Evolutionary conservation across 2,329 filamentous ascomycete genomes (phyloP).

Genomic region (Calonectria hawksworthii): DNA sequence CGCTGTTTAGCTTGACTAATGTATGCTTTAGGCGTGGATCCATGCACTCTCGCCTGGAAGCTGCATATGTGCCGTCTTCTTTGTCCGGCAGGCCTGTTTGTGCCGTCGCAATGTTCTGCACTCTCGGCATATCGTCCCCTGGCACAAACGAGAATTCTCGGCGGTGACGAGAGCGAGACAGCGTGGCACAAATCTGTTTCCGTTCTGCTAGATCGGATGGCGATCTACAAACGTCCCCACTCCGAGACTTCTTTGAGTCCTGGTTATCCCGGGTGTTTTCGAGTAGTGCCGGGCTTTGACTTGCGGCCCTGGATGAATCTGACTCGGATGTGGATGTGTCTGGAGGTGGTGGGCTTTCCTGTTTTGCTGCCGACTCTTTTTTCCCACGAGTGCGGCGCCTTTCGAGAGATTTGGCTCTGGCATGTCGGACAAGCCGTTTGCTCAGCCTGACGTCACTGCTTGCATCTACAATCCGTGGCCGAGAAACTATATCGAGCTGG

Average conservation of each 20-base stretch:
- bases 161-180: slow-evolving; percentile 28
- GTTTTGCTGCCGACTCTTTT: not conserved
- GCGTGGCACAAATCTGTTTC: slow-evolving; percentile 3
- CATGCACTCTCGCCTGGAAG: not conserved
- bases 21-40: not conserved
- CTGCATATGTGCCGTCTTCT: not conserved
- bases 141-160: slow-evolving; percentile 48
- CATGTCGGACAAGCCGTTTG: slow-evolving; percentile 26
- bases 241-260: slow-evolving; percentile 14
- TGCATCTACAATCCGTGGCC: slow-evolving; percentile 37
- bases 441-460: slow-evolving; percentile 53
- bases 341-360: slow-evolving; percentile 4
- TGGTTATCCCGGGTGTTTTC: slow-evolving; percentile 21
- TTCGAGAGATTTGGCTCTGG: not conserved
- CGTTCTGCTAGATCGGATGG: not conserved
- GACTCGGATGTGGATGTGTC: slow-evolving; percentile 18
- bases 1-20: not conserved
- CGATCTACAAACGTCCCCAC: slow-evolving; percentile 7
- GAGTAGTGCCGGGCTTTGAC: slow-evolving; percentile 12
- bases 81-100: not conserved
- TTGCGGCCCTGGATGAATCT: slow-evolving; percentile 9
- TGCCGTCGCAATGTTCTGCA: not conserved
- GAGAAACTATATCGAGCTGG: slow-evolving; percentile 30
- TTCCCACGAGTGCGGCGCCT: not conserved
- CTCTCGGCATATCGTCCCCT: slow-evolving; percentile 40